Conservation (phyloP, 1,284 basidiomycete genomes). For the Leccinum cinnamomeum region DNA sequence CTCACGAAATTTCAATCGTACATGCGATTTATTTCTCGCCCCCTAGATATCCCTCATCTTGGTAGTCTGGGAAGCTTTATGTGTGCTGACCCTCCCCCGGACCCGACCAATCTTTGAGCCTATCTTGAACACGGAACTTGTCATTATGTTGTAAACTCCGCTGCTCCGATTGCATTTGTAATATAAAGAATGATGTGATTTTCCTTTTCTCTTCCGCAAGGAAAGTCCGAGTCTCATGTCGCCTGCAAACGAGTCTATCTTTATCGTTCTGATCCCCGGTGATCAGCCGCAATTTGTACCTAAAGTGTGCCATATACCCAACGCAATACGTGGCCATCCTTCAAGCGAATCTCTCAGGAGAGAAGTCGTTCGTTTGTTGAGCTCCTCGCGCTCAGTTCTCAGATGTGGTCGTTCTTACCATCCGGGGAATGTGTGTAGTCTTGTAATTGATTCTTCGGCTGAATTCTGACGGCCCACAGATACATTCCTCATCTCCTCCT, state of each 20-base stretch:
- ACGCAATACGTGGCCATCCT: background rate
- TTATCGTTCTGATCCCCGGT: background rate
- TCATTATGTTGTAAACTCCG: background rate
- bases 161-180: conserved; percentile 1
- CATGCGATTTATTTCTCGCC: background rate
- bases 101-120: too few relatives aligned
- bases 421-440: background rate
- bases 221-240: background rate
- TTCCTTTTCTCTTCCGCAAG: background rate
- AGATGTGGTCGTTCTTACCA: background rate
- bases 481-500: background rate
- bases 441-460: background rate
- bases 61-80: background rate
- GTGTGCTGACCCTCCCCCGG: background rate
- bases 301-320: background rate
- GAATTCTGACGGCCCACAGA: conserved; percentile 1
- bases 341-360: conserved; percentile 1
- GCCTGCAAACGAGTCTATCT: background rate
- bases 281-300: background rate
- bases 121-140: too few relatives aligned
- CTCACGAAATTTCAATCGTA: background rate
- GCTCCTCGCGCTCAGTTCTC: background rate
- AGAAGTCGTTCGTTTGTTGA: background rate
- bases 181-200: background rate
- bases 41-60: background rate